Percentiles rank a stretch among this genome's conserved stretches.
phyloP scores from a whole-genome alignment of 257 asterid genomes.

The Solanum appendiculatum region DNA sequence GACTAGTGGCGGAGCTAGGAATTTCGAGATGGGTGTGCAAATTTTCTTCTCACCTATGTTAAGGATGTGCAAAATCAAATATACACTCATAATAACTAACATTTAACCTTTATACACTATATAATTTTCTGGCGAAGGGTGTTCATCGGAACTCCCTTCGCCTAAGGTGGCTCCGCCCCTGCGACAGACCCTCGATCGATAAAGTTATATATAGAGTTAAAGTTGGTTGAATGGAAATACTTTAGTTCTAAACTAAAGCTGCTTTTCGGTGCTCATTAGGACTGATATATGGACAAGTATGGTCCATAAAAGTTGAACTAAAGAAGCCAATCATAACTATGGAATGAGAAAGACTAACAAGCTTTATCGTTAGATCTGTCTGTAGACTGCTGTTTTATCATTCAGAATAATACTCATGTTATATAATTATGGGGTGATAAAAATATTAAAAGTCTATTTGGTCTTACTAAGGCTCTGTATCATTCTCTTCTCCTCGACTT shows the following conservation, averaged over 20 bases:
- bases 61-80: too few relatives aligned
- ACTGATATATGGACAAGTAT: background rate
- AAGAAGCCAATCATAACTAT: background rate
- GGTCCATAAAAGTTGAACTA: background rate
- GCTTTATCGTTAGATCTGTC: background rate
- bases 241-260: background rate
- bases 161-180: too few relatives aligned
- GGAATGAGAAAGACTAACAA: background rate
- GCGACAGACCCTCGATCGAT: too few relatives aligned
- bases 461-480: background rate
- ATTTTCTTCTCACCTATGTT: too few relatives aligned
- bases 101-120: too few relatives aligned
- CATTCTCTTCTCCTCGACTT: background rate
- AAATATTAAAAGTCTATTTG: background rate
- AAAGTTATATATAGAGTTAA: too few relatives aligned
- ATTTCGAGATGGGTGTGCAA: too few relatives aligned
- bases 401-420: background rate
- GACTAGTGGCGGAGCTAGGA: too few relatives aligned
- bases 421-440: background rate
- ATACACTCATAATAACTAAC: too few relatives aligned
- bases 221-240: too few relatives aligned
- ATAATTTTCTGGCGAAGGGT: too few relatives aligned
- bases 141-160: too few relatives aligned
- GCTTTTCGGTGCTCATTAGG: background rate
- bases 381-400: background rate